Conservation (phyloP, 495 filamentous ascomycete species). For the Penicillium ochrochloron region DNA sequence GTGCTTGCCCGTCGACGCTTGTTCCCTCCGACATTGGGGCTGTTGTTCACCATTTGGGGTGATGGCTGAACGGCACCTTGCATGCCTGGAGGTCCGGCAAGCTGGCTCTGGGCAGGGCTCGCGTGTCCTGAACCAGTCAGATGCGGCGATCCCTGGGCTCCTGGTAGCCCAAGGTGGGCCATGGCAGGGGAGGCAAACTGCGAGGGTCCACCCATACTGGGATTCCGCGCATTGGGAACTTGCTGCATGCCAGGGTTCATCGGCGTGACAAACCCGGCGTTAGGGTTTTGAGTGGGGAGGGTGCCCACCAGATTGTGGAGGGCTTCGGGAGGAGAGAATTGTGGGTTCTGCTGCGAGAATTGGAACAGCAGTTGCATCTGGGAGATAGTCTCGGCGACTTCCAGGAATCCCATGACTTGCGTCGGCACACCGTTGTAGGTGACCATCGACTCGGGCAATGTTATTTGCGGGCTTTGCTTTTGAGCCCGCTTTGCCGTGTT, state of each 20-base stretch:
- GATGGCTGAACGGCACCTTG: constrained; percentile 70
- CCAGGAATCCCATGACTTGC: constrained; percentile 67
- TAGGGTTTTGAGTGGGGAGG: constrained; percentile 41
- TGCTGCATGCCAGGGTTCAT: constrained; percentile 50
- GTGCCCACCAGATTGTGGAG: constrained; percentile 62
- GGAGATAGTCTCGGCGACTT: constrained; percentile 76
- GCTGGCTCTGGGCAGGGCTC: constrained; percentile 51
- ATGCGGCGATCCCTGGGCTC: constrained; percentile 49
- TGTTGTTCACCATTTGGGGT: constrained; percentile 83
- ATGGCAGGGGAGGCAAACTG: constrained; percentile 59
- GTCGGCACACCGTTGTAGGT: constrained; percentile 63
- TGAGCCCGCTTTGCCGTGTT: constrained; percentile 56
- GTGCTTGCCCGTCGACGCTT: constrained; percentile 78
- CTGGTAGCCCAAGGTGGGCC: constrained; percentile 53
- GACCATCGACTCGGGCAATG: constrained; percentile 66
- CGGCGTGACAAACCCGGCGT: constrained; percentile 35
- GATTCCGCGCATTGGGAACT: constrained; percentile 39
- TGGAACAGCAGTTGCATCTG: constrained; percentile 72
- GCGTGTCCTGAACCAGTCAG: constrained; percentile 51
- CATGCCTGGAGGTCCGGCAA: constrained; percentile 61
- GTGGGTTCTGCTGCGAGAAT: constrained; percentile 61
- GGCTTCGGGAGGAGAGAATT: constrained; percentile 62
- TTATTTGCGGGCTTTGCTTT: constrained; percentile 58
- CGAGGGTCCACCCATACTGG: constrained; percentile 44
- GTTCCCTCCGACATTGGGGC: constrained; percentile 71